Base-by-base conservation (phyloP, 805 yeast species). In the Saccharomycopsis capsularis region DNA sequence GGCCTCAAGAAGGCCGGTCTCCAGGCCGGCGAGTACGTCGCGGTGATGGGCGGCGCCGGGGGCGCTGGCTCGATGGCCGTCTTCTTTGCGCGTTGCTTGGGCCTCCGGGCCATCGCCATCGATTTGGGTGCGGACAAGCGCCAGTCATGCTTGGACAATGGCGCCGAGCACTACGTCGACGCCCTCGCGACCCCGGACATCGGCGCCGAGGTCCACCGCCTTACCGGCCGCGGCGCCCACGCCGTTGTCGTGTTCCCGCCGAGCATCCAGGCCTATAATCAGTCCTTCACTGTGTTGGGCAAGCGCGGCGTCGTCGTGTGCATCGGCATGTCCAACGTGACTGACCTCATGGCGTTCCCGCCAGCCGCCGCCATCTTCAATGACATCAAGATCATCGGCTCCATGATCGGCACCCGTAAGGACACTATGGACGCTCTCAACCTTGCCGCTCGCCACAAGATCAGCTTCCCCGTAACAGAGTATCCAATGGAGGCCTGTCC, bases 31-130 rank as follows among this genome's bases (percentile, higher is more conserved):
- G 79, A 83, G 65, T 82, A 83, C 82, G 84, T 81, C 56, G 78
- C 79, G 53, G 70, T 83, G 52, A 78, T 87, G 50, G 90, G 91
- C 69, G 89, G 88, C 54, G 85, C 79, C 65, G 90, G 90, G 65
- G 90, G 91, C 62, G 74, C 83, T 65, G 91, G 90, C 61, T 70
- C 86, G 36, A 67, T 83, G 56, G 88, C 87, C 48, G 70, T 82
- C 59, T 89, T 83, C 68, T 83, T 81, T 67, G 89, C 86, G 54
- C 74, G 67, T 58, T 87, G 86, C 53, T 76, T 82, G 84, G 91
- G 90, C 60, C 71, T 70, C 67, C 75, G 76, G 70, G 85, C 82
- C 42, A 58, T 82, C 34, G 88, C 77, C 57, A 81, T 83, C 57
- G 90, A 83, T 62, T 86, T 85, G 65, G 87, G 87, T 67, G 83